Evolutionary conservation across 345 rosid genomes (phyloP).

Genomic region (Fremontodendron californicum): DNA sequence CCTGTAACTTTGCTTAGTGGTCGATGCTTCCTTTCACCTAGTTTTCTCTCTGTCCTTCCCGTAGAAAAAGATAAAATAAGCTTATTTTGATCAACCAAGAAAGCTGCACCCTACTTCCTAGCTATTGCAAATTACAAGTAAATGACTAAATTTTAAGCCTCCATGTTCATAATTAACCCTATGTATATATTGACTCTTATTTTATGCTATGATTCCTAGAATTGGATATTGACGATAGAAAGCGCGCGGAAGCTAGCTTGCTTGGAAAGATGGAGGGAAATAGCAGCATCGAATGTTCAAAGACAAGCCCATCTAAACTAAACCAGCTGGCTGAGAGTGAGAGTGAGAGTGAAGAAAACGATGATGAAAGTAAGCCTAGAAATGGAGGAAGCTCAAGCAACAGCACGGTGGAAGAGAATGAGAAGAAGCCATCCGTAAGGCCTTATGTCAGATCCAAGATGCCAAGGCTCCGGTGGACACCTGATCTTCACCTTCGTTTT

Average conservation of each 20-base stretch:
- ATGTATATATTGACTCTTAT: not conserved
- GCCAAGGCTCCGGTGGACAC: slow-evolving; percentile 73
- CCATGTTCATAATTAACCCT: not conserved
- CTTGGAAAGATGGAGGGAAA: slow-evolving; percentile 23
- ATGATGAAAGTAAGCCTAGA: slow-evolving; percentile 30
- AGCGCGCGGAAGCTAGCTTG: not conserved
- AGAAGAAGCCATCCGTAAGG: slow-evolving; percentile 55
- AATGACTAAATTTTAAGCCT: not conserved
- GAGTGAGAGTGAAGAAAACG: slow-evolving; percentile 33
- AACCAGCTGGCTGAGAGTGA: slow-evolving; percentile 29
- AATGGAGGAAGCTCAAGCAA: slow-evolving; percentile 64
- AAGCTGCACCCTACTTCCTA: not conserved
- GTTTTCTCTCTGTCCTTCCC: slow-evolving; percentile 19
- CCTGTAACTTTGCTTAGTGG: slow-evolving; percentile 8
- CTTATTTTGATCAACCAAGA: not conserved
- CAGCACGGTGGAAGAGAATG: slow-evolving; percentile 69
- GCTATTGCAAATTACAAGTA: not conserved
- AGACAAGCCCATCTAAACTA: slow-evolving; percentile 19
- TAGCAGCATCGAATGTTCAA: slow-evolving; percentile 13
- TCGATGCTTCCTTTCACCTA: slow-evolving; percentile 24
- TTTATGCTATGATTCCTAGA: not conserved
- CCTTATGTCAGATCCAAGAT: slow-evolving; percentile 72
- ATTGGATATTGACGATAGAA: not conserved
- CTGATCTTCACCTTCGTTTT: slow-evolving; percentile 75
- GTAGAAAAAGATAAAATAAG: slow-evolving; percentile 5